Base-by-base conservation (phyloP, 768 basidiomycete species). In the Strobilomyces echinocephalus region DNA sequence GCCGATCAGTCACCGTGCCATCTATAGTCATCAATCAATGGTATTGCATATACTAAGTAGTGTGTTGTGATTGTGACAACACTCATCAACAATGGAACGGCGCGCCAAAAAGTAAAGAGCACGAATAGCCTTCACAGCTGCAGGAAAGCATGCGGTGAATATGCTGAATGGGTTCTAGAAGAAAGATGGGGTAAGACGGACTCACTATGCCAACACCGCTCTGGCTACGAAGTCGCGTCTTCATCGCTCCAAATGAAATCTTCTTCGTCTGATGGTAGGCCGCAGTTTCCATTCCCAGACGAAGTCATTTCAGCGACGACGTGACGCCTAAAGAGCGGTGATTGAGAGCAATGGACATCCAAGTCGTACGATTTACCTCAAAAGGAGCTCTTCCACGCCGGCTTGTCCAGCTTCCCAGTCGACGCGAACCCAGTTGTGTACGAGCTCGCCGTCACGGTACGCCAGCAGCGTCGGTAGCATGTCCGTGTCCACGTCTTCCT, bases 381-480 rank as follows among this genome's bases (percentile, higher is more conserved):
- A 74, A 15, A 91, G 73, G 8, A 88, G 70, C 41, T 87, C 86
- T 57, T 88, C 84, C 0, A 91, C 63, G 24, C 83, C 86, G n/a
- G 77, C 78, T 33, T 71, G 63, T 12, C 83, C 84, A 0, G 85
- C 87, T 66, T 89, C 88, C 90, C 88, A 91, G 66, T 92, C 89
- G 5, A 91, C 88, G 24, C 90, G 77, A 9, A 92, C 86, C 90
- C 90, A 92, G 46, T 88, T 88, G 61, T 89, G 80, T n/a, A 90
- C 81, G n/a, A 92, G 79, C 56, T 89, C 82, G 16, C 90, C 88
- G 53, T 80, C 83, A 16, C 83, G 85, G 61, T 91, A 91, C 5
- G 88, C 86, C 12, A 90, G 76, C 63, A 90, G 67, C 1, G 88
- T 90, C 0, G 89, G 88, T 26, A 91, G 75, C 76, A 91, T 81